These are phyloP conservation scores for Eutrema heterophyllum DNA, from an alignment of 345 rosid genomes.

Conservation along the genomic window DNA sequence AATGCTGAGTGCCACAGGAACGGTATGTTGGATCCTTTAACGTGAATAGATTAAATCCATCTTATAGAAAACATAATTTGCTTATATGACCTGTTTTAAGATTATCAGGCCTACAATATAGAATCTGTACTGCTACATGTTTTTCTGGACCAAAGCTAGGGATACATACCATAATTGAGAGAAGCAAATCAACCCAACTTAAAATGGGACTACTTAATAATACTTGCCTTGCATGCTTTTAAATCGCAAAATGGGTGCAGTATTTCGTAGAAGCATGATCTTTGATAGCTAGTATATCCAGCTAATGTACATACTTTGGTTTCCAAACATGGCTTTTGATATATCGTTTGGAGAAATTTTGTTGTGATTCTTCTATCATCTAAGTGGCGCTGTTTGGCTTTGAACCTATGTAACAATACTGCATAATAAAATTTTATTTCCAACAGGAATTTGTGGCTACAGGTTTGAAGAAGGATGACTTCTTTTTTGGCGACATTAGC, in stretches of 20 bases:
- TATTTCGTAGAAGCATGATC: background rate
- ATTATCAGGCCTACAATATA: background rate
- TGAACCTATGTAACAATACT: background rate
- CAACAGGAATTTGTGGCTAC: conserved; percentile 70
- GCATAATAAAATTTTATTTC: background rate
- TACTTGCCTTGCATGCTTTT: background rate
- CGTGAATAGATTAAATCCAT: background rate
- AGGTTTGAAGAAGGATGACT: conserved; percentile 59
- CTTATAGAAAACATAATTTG: background rate
- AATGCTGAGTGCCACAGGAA: conserved; percentile 49
- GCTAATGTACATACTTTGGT: background rate
- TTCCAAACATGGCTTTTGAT: background rate
- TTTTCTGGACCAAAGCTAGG: background rate
- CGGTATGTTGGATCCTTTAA: conserved; percentile 37
- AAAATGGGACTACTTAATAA: background rate
- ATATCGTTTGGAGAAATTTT: background rate
- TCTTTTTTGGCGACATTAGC: conserved; percentile 66
- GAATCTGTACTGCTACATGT: background rate
- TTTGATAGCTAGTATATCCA: background rate
- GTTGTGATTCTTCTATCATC: background rate
- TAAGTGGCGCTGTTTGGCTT: background rate
- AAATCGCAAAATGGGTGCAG: background rate
- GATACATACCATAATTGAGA: background rate
- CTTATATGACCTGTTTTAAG: background rate
- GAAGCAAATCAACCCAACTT: background rate